phyloP scores from a whole-genome alignment of 2,329 filamentous ascomycete genomes.

The Arthroderma sp. region DNA sequence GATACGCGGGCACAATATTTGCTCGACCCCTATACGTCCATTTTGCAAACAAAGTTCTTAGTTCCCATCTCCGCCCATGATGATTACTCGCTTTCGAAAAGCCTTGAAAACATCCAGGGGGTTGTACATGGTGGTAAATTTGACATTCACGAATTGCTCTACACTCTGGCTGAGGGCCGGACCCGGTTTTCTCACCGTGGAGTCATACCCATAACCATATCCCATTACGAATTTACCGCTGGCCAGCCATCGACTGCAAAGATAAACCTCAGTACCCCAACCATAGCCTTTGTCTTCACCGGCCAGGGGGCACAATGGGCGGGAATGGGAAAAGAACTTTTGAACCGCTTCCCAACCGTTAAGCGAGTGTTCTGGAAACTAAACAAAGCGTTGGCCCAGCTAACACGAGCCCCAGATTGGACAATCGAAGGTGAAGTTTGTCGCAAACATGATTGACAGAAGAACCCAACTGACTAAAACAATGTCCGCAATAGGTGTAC shows the following conservation, averaged over 20 bases:
- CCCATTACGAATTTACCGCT: neutral
- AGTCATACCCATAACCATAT: neutral
- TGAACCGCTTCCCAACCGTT: neutral
- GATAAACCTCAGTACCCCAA: neutral
- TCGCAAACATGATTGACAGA: too few species aligned
- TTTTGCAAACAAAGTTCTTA: neutral
- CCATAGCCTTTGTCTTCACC: slow-evolving; percentile 13
- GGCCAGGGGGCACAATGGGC: slow-evolving; percentile 15
- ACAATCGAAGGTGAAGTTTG: neutral
- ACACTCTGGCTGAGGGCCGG: neutral
- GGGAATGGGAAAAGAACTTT: slow-evolving; percentile 7
- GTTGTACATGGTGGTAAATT: neutral
- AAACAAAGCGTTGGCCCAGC: neutral
- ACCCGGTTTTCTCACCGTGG: neutral
- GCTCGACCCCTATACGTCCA: neutral
- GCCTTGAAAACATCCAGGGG: neutral
- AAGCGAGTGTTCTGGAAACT: neutral
- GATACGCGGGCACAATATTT: too few species aligned
- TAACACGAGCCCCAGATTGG: neutral
- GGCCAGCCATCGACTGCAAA: neutral
- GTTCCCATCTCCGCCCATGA: slow-evolving; percentile 5
- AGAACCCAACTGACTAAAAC: neutral
- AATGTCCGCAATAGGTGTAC: neutral
- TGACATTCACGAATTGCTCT: neutral
- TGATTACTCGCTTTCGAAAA: neutral